A percentile compares a stretch with the other conserved stretches of the same genome.
Evolutionary conservation across 2,329 filamentous ascomycete genomes (phyloP).

Genomic region (Colletotrichum lentis): DNA sequence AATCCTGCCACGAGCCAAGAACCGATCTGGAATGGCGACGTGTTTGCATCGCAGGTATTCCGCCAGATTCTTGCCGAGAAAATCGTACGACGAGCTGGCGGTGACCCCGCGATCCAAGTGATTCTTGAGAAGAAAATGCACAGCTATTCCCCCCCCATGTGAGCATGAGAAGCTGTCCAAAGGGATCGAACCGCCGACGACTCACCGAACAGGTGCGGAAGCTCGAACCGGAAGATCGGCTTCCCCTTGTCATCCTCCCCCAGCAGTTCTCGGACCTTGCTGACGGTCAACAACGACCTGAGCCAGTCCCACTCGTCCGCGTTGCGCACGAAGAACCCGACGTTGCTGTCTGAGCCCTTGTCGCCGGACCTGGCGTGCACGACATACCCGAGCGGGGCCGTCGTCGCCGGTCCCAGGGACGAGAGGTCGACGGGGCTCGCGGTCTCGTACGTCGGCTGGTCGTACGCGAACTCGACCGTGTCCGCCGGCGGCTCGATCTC

Average conservation of each 20-base stretch:
- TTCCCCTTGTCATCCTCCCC: constrained; percentile 49
- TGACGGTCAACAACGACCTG: constrained; percentile 51
- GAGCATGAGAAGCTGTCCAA: not conserved
- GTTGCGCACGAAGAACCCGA: constrained; percentile 41
- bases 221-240: constrained; percentile 56
- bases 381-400: constrained; percentile 45
- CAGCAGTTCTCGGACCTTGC: constrained; percentile 49
- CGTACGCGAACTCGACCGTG: constrained; percentile 41
- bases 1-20: constrained; percentile 42
- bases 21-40: constrained; percentile 43
- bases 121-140: constrained; percentile 54
- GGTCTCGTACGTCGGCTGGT: constrained; percentile 44
- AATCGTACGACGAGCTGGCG: constrained; percentile 42
- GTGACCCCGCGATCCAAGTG: constrained; percentile 44
- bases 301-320: constrained; percentile 43
- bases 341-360: constrained; percentile 52
- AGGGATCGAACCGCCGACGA: not conserved
- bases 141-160: constrained; percentile 28
- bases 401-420: constrained; percentile 43
- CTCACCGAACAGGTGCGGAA: constrained; percentile 44
- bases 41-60: constrained; percentile 45
- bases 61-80: constrained; percentile 46
- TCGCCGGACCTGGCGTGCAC: constrained; percentile 50
- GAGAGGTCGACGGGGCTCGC: constrained; percentile 41
- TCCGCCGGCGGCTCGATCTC: constrained; percentile 39